Conservation (phyloP, 1,284 basidiomycete genomes). For the Puccinia triticina region DNA sequence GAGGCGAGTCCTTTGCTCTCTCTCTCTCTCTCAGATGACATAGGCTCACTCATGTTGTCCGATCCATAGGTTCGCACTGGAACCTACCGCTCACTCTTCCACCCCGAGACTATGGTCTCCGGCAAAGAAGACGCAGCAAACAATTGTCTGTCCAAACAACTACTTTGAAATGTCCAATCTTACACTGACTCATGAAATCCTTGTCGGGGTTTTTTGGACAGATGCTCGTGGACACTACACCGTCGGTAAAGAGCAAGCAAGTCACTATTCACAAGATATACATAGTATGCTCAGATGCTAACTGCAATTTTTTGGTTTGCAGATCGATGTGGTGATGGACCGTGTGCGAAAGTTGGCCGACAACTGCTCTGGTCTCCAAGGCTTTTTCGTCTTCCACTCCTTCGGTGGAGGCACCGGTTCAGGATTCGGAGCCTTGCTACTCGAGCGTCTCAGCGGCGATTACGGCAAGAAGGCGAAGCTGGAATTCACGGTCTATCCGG, state of each 20-base stretch:
- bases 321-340: constrained; percentile 81
- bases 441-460: constrained; percentile 93
- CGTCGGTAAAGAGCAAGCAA: constrained; percentile 89
- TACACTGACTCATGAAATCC: background rate
- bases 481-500: constrained; percentile 97
- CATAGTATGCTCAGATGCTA: background rate
- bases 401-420: constrained; percentile 99
- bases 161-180: constrained; percentile 56
- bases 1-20: constrained; percentile 62
- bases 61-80: constrained; percentile 75
- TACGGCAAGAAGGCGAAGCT: constrained; percentile 99
- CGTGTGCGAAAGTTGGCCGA: constrained; percentile 93
- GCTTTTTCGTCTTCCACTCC: constrained; percentile 99
- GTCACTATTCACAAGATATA: background rate
- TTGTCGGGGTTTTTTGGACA: background rate
- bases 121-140: constrained; percentile 99
- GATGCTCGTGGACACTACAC: constrained; percentile 70
- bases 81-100: constrained; percentile 91
- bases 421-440: constrained; percentile 94
- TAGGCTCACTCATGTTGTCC: background rate
- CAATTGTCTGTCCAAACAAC: constrained; percentile 68
- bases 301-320: constrained; percentile 32
- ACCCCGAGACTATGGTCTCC: constrained; percentile 97
- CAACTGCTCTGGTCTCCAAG: constrained; percentile 96
- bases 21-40: background rate